These are phyloP conservation scores for Dichotomocladium elegans DNA, from an alignment of 371 early-diverging fungal species.

Conservation along the genomic window DNA sequence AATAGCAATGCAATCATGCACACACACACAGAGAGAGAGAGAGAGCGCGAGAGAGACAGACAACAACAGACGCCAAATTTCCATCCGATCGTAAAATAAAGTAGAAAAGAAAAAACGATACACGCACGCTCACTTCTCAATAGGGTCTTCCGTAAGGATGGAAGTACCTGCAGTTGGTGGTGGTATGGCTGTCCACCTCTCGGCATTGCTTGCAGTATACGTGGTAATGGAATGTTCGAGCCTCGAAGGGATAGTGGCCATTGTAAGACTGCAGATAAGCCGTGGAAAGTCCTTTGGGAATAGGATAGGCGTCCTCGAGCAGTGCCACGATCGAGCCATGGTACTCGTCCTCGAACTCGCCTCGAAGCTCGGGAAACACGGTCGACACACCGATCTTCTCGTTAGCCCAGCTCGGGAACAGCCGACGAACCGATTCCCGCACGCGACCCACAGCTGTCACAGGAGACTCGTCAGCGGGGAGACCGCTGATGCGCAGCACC, in stretches of 20 bases:
- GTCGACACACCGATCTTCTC: background rate
- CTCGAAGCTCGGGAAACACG: background rate
- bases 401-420: background rate
- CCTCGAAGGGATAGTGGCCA: background rate
- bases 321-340: background rate
- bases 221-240: background rate
- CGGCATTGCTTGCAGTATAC: background rate
- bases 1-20: too few species aligned
- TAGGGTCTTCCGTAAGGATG: background rate
- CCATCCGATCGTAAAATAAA: too few species aligned
- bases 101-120: too few species aligned
- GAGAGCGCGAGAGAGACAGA: too few species aligned
- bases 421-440: background rate
- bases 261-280: background rate
- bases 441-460: background rate
- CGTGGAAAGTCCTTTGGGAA: background rate
- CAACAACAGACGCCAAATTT: too few species aligned
- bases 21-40: too few species aligned
- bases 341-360: background rate
- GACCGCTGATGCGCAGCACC: background rate
- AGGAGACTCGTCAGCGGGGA: background rate
- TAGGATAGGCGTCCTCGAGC: conserved; percentile 1
- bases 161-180: conserved; percentile 1
- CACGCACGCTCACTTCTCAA: too few species aligned
- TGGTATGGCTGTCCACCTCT: background rate